Percentiles rank a stretch among this genome's conserved stretches.
Conservation (phyloP, 1,284 basidiomycete genomes). For the Ganoderma lucidum region DNA sequence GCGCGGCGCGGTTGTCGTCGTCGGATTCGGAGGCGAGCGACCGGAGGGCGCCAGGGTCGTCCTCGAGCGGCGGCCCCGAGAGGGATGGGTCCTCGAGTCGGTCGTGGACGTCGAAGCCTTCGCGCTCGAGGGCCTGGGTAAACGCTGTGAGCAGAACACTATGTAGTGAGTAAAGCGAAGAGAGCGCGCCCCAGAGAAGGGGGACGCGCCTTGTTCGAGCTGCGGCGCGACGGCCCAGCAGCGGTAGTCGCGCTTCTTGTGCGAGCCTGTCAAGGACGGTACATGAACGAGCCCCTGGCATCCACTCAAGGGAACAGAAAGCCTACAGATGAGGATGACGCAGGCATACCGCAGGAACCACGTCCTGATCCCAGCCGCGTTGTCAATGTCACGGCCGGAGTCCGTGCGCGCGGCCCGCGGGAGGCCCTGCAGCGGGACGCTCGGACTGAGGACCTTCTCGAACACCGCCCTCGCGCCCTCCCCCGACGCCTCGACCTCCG, state of each 20-base stretch:
- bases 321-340: conserved; percentile 80
- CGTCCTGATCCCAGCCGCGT: conserved; percentile 56
- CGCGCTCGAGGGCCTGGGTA: conserved; percentile 61
- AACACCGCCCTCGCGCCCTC: conserved; percentile 78
- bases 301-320: background rate
- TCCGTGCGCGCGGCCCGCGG: conserved; percentile 41
- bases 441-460: conserved; percentile 66
- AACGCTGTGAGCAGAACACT: conserved; percentile 54
- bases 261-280: conserved; percentile 69
- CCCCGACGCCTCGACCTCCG: conserved; percentile 67
- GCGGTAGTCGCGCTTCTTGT: conserved; percentile 90
- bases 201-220: conserved; percentile 68
- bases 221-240: conserved; percentile 88
- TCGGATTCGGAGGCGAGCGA: conserved; percentile 34
- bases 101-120: conserved; percentile 78
- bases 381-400: conserved; percentile 36
- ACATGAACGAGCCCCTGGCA: background rate
- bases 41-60: conserved; percentile 48
- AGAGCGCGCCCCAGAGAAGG: background rate
- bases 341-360: conserved; percentile 81
- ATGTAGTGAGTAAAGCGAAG: background rate
- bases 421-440: conserved; percentile 38
- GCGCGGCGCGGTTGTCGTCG: conserved; percentile 47
- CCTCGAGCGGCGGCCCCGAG: conserved; percentile 60
- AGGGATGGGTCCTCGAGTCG: conserved; percentile 74